phyloP scores from a whole-genome alignment of 1,284 basidiomycete species.

The Puccinia novopanici region DNA sequence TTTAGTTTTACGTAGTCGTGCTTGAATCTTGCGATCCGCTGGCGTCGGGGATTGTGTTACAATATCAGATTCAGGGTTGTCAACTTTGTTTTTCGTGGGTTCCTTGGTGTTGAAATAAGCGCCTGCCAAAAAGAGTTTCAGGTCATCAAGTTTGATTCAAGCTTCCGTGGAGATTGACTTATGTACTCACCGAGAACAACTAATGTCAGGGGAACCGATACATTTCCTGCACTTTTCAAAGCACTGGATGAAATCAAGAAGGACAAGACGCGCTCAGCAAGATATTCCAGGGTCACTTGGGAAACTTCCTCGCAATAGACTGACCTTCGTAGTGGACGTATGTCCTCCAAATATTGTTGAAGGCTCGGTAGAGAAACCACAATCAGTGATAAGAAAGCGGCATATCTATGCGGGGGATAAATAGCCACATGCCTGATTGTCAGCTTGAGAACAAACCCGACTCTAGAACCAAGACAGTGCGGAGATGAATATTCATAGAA shows the following conservation, averaged over 20 bases:
- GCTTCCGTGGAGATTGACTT: background rate
- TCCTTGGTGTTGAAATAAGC: constrained; percentile 55
- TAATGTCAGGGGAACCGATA: constrained; percentile 61
- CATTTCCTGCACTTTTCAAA: constrained; percentile 60
- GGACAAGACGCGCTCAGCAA: background rate
- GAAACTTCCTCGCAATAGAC: constrained; percentile 14
- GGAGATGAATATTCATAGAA: background rate
- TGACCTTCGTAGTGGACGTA: constrained; percentile 59
- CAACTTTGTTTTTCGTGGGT: constrained; percentile 48
- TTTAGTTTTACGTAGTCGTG: constrained; percentile 23
- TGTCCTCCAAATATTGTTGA: constrained; percentile 58
- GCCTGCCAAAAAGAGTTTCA: background rate
- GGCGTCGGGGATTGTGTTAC: constrained; percentile 10
- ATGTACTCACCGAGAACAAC: constrained; percentile 59
- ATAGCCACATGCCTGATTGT: background rate
- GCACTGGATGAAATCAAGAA: constrained; percentile 55
- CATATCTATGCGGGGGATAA: constrained; percentile 60
- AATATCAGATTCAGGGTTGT: constrained; percentile 16
- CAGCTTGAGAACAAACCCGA: constrained; percentile 50
- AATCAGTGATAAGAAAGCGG: constrained; percentile 60
- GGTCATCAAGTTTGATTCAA: background rate
- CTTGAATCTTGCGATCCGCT: constrained; percentile 32
- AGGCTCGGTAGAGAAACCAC: constrained; percentile 61
- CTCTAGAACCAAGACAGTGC: constrained; percentile 45
- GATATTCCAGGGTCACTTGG: background rate